Conservation (phyloP, 495 filamentous ascomycete species). For the Glutinoglossum americanum region DNA sequence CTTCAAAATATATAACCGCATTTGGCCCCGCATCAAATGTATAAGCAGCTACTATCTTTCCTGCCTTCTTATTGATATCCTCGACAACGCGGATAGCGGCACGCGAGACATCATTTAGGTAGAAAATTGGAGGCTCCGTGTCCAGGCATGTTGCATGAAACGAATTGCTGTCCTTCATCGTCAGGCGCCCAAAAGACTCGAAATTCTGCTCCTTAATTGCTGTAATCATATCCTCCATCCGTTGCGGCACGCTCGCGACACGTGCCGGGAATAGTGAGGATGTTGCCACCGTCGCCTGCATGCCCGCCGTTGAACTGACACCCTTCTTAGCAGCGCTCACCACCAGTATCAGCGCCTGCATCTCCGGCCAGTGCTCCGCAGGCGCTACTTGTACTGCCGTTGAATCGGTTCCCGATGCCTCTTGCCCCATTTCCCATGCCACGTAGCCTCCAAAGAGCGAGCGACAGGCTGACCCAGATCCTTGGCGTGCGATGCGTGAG, state of each 20-base stretch:
- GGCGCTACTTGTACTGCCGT: constrained; percentile 70
- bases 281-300: constrained; percentile 88
- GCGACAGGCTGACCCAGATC: constrained; percentile 82
- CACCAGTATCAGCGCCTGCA: constrained; percentile 79
- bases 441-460: constrained; percentile 88
- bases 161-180: constrained; percentile 87
- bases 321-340: constrained; percentile 87
- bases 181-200: constrained; percentile 64
- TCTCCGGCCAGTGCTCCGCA: constrained; percentile 76
- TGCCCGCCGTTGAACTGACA: constrained; percentile 72
- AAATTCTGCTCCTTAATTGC: constrained; percentile 66
- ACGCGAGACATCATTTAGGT: constrained; percentile 79
- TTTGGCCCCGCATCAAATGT: constrained; percentile 98
- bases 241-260: constrained; percentile 42
- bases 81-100: constrained; percentile 77
- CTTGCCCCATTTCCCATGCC: constrained; percentile 62
- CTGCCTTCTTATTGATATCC: constrained; percentile 49
- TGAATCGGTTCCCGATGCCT: constrained; percentile 60
- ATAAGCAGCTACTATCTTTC: constrained; percentile 66
- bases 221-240: constrained; percentile 72
- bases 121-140: constrained; percentile 92
- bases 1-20: constrained; percentile 81
- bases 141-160: constrained; percentile 94
- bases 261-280: constrained; percentile 61
- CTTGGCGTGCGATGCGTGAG: constrained; percentile 78